Evolutionary conservation across 306 rosid genomes (phyloP), one percentile per base, ranked within the genome.

Genomic region (Vicia villosa): DNA sequence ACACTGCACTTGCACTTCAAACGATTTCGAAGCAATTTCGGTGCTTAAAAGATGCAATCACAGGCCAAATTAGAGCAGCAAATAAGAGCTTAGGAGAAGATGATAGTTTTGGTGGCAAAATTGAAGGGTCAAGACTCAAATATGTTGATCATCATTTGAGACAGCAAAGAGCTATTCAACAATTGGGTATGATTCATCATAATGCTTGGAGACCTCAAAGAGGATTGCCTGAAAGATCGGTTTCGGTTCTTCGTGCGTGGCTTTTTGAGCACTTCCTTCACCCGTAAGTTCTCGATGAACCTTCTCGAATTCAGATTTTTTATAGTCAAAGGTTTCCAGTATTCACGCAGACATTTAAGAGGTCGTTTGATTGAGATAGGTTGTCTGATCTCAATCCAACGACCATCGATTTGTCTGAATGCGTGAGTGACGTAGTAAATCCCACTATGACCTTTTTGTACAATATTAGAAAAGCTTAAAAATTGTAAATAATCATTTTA

Each of bases 151-250:
- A 94, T 66, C 99, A 94, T 21, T 83, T 94, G 5, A 63, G 99
- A 38, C 99, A 91, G 76, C 99, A 95, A 24, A 79, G 95, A 66
- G 96, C 99, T 73, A 95, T 95, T 19, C 99, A 95, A 32, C 99
- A 95, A 34, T 67, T 95, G 82, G 99, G 99, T 46, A 95, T 95
- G 97, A 89, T 95, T 76, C 95, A 95, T 82, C 97, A 95, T 74
- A 95, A 95, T 70, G 99, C 99, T 70, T 95, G 99, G 99, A 87
- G 99, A 86, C 99, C 99, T 71, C 99, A 91, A 65, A 74, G 99
- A 80, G 99, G 99, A 52, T 79, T 95, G 76, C 99, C 99, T 0
- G 99, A 95, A 79, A 51, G 97, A 73, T 95, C 99, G 0, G 99
- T 95, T 72, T 95, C 99, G 15, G 96, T 95, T 17, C 91, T 95